Base-by-base conservation (phyloP, 352 stramenopile genomes). In the Globisporangium paroecandrum region DNA sequence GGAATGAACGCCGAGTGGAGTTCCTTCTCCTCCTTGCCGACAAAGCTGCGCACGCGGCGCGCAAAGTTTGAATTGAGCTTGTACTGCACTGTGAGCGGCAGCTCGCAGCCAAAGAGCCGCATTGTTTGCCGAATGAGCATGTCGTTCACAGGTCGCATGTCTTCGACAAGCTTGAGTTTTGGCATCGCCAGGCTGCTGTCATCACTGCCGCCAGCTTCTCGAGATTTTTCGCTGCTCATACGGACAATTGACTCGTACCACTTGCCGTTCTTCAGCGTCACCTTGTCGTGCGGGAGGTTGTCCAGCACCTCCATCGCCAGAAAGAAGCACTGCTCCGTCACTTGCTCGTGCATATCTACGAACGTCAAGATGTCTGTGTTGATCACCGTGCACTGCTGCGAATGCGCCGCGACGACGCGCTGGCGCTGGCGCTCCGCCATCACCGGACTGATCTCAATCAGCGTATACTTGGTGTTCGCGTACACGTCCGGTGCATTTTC, bases 251-350 rank as follows among this genome's bases (percentile, higher is more conserved):
- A 90, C 69, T 95, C 85, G 70, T 76, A 82, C 87, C 87, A 95
- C 69, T 91, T 87, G 73, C 85, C 85, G 53, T 82, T 79, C n/a
- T 76, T 65, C n/a, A 92, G 70, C 38, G 71, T 65, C 13, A 97
- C 84, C 70, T 97, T 97, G 79, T 97, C 91, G 65, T 97, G 91
- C 43, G 90, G 91, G 36, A 97, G 67, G 70, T 97, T 97, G 76
- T 97, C 91, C 8, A 97, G 79, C 61, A 97, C 89, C 62, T 97
- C 91, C 64, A 97, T 88, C 1, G 86, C 89, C 22, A 97, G 34
- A 51, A 97, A 90, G 62, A 93, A 93, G 69, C 87, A 95, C 66
- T 76, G 70, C 13, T 79, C 72, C 53, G 74, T 82, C 15, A 89
- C 70, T 3, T 72, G 65, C 22, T 74, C 66, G 69, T 91, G 79